A percentile compares a stretch with the other conserved stretches of the same genome.
These are phyloP conservation scores for Pleurotus sapidus DNA, from an alignment of 768 basidiomycete species.

Conservation along the genomic window DNA sequence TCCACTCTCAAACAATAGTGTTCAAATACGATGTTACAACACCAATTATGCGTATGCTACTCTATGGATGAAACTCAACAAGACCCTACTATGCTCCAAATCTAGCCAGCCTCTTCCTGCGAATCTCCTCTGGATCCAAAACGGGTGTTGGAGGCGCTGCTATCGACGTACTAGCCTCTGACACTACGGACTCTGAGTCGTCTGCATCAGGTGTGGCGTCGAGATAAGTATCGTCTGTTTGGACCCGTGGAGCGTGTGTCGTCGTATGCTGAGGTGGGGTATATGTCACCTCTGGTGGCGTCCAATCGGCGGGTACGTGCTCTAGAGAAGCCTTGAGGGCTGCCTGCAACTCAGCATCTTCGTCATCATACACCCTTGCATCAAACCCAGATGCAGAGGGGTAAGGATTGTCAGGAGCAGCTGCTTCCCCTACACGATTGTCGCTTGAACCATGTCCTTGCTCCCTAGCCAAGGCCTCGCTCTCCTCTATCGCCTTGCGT, in stretches of 20 bases:
- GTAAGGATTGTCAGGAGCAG: constrained; percentile 13
- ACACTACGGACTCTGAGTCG: constrained; percentile 34
- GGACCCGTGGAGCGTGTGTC: neutral
- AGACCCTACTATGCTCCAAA: constrained; percentile 47
- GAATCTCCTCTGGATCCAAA: constrained; percentile 63
- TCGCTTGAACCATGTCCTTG: constrained; percentile 19
- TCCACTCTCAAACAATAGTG: too few relatives aligned
- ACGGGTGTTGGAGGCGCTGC: constrained; percentile 27
- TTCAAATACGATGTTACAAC: too few relatives aligned
- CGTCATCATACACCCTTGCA: constrained; percentile 73
- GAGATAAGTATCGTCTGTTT: neutral
- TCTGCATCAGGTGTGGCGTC: constrained; percentile 16
- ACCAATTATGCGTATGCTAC: too few relatives aligned
- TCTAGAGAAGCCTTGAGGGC: constrained; percentile 83
- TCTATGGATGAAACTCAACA: neutral
- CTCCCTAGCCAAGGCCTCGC: constrained; percentile 39
- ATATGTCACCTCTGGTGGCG: constrained; percentile 25
- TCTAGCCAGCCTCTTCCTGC: constrained; percentile 57
- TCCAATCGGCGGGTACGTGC: constrained; percentile 51
- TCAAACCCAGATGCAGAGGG: constrained; percentile 10
- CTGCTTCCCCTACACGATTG: constrained; percentile 17
- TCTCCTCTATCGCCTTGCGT: constrained; percentile 59
- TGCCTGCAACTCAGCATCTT: constrained; percentile 84
- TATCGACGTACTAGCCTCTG: constrained; percentile 29
- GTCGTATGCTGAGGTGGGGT: constrained; percentile 5